phyloP scores from a whole-genome alignment of 805 yeast genomes.

The Saturnispora serradocipensis region DNA sequence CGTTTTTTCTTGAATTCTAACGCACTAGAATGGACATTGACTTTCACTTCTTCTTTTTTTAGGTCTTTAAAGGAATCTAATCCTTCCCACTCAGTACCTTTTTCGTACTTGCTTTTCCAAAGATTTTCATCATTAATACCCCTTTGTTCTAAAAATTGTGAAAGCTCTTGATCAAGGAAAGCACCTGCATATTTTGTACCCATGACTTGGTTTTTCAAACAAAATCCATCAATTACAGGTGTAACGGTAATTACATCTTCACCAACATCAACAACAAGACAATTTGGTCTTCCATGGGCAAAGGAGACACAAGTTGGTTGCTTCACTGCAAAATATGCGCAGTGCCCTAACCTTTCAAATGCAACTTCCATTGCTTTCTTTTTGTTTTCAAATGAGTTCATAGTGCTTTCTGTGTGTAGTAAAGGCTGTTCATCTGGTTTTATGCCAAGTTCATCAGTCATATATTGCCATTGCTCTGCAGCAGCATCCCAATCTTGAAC shows the following conservation, averaged over 20 bases:
- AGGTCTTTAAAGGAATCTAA: slow-evolving; percentile 26
- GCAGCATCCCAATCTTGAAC: slow-evolving; percentile 86
- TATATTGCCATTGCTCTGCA: slow-evolving; percentile 58
- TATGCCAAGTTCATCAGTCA: slow-evolving; percentile 44
- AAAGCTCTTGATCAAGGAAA: slow-evolving; percentile 48
- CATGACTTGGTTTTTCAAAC: slow-evolving; percentile 57
- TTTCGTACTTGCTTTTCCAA: slow-evolving; percentile 44
- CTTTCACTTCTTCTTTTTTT: not conserved
- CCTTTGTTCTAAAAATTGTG: slow-evolving; percentile 29
- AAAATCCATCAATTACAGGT: slow-evolving; percentile 77
- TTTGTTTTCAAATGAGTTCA: slow-evolving; percentile 66
- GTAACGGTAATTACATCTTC: slow-evolving; percentile 70
- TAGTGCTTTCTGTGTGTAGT: slow-evolving; percentile 76
- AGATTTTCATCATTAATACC: slow-evolving; percentile 33
- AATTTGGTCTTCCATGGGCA: slow-evolving; percentile 80
- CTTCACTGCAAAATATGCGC: slow-evolving; percentile 74
- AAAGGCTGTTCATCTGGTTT: slow-evolving; percentile 64
- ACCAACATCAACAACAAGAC: slow-evolving; percentile 79
- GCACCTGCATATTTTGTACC: slow-evolving; percentile 70
- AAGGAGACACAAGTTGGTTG: slow-evolving; percentile 84
- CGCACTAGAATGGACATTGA: slow-evolving; percentile 36
- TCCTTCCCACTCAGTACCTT: slow-evolving; percentile 23
- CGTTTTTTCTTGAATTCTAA: slow-evolving; percentile 47
- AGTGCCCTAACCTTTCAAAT: slow-evolving; percentile 59
- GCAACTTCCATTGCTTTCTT: slow-evolving; percentile 61